These are phyloP conservation scores for Ramalina peruviana DNA, from an alignment of 495 filamentous ascomycete genomes.

Conservation along the genomic window DNA sequence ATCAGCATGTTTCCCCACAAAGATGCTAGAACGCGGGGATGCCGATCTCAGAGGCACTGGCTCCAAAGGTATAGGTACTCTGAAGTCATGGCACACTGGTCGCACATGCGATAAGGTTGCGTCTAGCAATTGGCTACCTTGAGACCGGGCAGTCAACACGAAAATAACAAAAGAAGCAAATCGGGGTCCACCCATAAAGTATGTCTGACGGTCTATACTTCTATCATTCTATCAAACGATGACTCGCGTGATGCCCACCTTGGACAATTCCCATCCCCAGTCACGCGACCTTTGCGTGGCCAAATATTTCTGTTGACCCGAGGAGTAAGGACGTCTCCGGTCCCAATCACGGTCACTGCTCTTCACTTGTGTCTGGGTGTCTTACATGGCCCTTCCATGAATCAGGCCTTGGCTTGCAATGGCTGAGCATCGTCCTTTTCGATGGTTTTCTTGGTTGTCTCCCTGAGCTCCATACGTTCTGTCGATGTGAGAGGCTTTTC, in stretches of 20 bases:
- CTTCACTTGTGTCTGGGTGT: background rate
- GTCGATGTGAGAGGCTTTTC: slow-evolving; percentile 30
- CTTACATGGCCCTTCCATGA: background rate
- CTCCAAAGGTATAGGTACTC: no score
- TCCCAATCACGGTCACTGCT: background rate
- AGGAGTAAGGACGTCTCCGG: no score
- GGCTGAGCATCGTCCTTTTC: slow-evolving; percentile 13
- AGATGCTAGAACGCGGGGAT: background rate
- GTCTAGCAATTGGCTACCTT: background rate
- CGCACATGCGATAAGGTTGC: background rate
- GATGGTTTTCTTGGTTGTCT: slow-evolving; percentile 13
- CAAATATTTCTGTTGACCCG: no score
- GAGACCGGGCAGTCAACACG: no score
- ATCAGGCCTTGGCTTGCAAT: slow-evolving; percentile 12
- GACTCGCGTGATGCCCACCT: no score
- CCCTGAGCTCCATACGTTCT: slow-evolving; percentile 27
- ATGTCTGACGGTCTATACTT: background rate
- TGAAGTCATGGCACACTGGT: background rate
- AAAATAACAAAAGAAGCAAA: background rate
- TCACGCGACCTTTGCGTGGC: no score
- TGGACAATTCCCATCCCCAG: no score
- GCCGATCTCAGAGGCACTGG: background rate
- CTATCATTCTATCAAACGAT: no score
- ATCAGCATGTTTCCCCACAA: background rate
- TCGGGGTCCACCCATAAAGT: background rate